Evolutionary conservation across 768 basidiomycete species (phyloP).

Genomic region (Gymnopilus junonius): DNA sequence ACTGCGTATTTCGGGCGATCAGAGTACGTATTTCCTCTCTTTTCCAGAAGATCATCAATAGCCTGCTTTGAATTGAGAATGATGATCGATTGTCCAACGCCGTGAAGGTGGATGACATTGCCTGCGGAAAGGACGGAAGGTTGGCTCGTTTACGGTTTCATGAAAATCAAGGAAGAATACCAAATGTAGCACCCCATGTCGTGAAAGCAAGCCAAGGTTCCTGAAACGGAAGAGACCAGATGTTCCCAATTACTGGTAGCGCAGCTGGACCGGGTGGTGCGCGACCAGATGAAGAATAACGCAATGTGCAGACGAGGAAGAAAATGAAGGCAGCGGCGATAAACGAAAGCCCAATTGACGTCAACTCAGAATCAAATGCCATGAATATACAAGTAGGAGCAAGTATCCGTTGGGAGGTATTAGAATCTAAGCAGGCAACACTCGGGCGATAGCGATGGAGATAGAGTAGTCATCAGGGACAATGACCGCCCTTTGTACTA

Average conservation of each 20-base stretch:
- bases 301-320: neutral
- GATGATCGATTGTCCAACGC: slow-evolving; percentile 7
- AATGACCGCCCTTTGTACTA: neutral
- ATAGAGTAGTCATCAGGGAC: neutral
- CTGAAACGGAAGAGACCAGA: neutral
- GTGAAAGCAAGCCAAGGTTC: neutral
- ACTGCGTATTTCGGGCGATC: slow-evolving; percentile 12
- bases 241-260: neutral
- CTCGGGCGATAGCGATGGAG: too few relatives aligned
- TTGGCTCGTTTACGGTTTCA: neutral
- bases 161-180: neutral
- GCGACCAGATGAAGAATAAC: neutral
- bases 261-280: neutral
- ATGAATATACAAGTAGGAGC: neutral
- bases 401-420: neutral
- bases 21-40: slow-evolving; percentile 8
- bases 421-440: neutral
- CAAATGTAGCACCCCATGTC: neutral
- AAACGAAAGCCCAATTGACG: neutral
- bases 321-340: neutral
- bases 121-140: neutral
- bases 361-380: neutral
- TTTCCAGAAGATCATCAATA: slow-evolving; percentile 13
- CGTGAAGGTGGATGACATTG: slow-evolving; percentile 13
- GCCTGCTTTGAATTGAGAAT: slow-evolving; percentile 8